Evolutionary conservation across 352 stramenopile genomes (phyloP), one percentile per base, ranked within the genome.

Genomic region (Pythium scleroteichum): DNA sequence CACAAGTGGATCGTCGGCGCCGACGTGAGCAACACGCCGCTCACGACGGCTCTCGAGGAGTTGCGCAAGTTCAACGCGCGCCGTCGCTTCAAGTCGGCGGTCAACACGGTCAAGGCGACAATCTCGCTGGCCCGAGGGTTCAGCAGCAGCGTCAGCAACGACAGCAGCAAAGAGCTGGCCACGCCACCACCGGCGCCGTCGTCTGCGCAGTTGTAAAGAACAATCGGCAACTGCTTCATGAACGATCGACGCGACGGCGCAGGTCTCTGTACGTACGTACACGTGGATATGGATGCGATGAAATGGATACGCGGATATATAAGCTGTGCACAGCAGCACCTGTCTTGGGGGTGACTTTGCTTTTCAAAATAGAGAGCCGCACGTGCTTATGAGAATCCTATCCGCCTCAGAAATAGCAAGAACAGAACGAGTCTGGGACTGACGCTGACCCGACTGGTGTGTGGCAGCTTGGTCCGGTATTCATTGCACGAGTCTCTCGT

Each of bases 1-100:
- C 86, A 98, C 69, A 79, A 78, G 64, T 98, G 95, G 95, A 96
- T 98, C 67, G 71, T 81, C 62, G 81, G 79, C 54, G 50, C 72
- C 38, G 47, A 84, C 52, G 66, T 88, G 16, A 81, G 82, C 65
- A 78, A 82, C 27, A 78, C 95, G 51, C 79, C 85, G 50, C 69
- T 98, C 42, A 94, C 83, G 41, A 88, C 73, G 5, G 96, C 94
- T 56, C 75, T 98, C 53, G 69, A 83, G 40, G 75, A 97, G 59
- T 78, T 98, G 62, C 90, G 85, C 66, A 92, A 88, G 60, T 98
- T 96, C 76, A 98, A 97, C 68, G 94, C 90, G 24, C 95, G 94
- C 39, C 84, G 94, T 45, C 97, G 97, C 73, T 96, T 98, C 74
- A 96, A 96, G 70, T 88, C 88, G 27, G 92, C 92, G 2, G 85